Conservation (phyloP, 2,329 filamentous ascomycete genomes). For the Phyllosticta paracitricarpa region DNA sequence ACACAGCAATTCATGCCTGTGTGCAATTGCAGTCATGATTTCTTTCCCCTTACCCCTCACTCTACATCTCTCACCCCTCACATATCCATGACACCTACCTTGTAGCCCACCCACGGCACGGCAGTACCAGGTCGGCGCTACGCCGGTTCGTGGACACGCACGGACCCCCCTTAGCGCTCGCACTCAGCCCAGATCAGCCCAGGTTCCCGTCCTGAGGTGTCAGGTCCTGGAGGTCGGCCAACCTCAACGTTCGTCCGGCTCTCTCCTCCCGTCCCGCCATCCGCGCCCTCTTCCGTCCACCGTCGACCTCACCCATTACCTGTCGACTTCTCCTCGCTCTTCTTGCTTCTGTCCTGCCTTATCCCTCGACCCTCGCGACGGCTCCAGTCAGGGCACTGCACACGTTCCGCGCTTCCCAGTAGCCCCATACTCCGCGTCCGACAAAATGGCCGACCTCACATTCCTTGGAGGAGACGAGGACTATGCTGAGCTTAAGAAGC, state of each 20-base stretch:
- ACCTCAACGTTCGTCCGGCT: background rate
- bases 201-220: too few species aligned
- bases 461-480: slow-evolving; percentile 71
- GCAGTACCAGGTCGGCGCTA: too few species aligned
- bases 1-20: background rate
- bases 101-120: too few species aligned
- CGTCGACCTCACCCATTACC: background rate
- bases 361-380: background rate
- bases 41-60: too few species aligned
- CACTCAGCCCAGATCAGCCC: background rate
- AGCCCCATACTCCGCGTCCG: background rate
- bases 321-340: background rate
- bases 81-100: too few species aligned
- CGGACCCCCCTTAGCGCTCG: too few species aligned
- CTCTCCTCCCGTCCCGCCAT: background rate
- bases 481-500: slow-evolving; percentile 69
- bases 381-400: background rate
- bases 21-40: background rate
- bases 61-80: too few species aligned
- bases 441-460: slow-evolving; percentile 10
- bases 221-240: background rate
- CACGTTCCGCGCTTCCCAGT: background rate
- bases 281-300: background rate
- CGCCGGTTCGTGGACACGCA: too few species aligned
- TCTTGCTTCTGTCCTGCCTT: background rate